Conservation (phyloP, 441 rosid species). For the Hura crepitans region DNA sequence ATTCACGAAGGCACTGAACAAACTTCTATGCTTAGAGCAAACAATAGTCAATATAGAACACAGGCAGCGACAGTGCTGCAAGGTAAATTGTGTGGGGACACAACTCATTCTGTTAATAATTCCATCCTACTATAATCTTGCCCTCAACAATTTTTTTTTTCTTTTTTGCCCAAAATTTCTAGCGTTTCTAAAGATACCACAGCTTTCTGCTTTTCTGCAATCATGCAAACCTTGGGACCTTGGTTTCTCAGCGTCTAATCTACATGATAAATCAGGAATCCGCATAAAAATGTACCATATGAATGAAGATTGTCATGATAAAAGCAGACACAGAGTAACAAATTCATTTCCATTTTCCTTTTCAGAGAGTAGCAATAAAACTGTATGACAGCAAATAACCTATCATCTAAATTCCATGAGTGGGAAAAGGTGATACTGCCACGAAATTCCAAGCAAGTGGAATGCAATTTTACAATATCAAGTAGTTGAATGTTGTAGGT, state of each 20-base stretch:
- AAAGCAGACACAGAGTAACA: not conserved
- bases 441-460: not conserved
- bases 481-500: not conserved
- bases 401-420: no score
- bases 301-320: not conserved
- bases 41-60: not conserved
- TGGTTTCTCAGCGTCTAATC: not conserved
- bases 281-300: not conserved
- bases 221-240: not conserved
- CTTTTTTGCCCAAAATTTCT: not conserved
- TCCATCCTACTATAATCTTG: not conserved
- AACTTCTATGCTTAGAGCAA: constrained; percentile 4
- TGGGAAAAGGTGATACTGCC: no score
- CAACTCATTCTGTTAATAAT: not conserved
- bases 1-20: not conserved
- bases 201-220: not conserved
- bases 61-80: no score
- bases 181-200: not conserved
- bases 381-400: not conserved
- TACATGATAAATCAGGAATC: not conserved
- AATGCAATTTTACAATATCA: not conserved
- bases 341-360: not conserved
- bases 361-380: not conserved
- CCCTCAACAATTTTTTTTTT: not conserved
- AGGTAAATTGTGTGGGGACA: not conserved